These are phyloP conservation scores for Drosera spatulata DNA, from an alignment of 179 eudicot genomes.

Conservation along the genomic window DNA sequence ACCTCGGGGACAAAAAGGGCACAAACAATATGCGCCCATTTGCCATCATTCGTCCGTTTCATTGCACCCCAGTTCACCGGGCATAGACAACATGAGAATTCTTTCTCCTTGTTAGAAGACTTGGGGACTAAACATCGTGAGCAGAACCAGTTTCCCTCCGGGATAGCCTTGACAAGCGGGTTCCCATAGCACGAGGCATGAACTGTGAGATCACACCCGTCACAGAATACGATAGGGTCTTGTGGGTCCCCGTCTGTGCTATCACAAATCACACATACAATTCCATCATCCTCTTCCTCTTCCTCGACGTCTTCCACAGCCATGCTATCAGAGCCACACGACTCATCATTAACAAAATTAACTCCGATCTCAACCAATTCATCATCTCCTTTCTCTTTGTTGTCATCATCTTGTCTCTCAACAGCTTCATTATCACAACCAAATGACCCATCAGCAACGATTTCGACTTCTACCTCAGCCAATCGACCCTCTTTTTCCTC, in stretches of 20 bases:
- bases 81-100: conserved; percentile 50
- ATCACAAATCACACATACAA: conserved; percentile 61
- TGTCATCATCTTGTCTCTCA: background rate
- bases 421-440: too few relatives aligned
- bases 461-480: too few relatives aligned
- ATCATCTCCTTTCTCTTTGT: too few relatives aligned
- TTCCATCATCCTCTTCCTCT: conserved; percentile 54
- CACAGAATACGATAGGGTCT: conserved; percentile 91
- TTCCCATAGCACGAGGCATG: conserved; percentile 74
- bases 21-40: conserved; percentile 80
- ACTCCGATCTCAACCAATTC: too few relatives aligned
- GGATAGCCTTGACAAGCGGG: conserved; percentile 48
- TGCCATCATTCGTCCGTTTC: conserved; percentile 50
- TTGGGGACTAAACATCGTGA: conserved; percentile 24
- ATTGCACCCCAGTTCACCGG: conserved; percentile 52
- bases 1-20: conserved; percentile 80
- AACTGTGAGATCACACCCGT: conserved; percentile 87
- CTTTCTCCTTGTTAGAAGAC: background rate
- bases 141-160: conserved; percentile 95
- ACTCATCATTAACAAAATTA: too few relatives aligned
- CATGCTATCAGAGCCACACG: too few relatives aligned
- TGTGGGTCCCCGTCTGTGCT: conserved; percentile 83
- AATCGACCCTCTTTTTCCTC: background rate
- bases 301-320: background rate
- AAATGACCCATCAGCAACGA: too few relatives aligned